Conservation (phyloP, 305 asterid species). For the Petunia hybrid region DNA sequence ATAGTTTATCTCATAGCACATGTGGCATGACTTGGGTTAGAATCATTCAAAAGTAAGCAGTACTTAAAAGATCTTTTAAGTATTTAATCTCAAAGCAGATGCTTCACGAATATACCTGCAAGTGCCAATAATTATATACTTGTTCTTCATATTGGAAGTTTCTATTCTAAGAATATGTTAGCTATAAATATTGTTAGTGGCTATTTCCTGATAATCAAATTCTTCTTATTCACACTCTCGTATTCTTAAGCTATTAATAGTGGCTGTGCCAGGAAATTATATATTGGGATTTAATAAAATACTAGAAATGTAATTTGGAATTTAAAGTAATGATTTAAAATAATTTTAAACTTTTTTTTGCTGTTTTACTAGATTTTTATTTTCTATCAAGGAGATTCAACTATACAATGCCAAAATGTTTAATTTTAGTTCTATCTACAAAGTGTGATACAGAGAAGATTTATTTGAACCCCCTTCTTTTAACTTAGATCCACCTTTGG, state of each 20-base stretch:
- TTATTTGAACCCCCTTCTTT: too few relatives aligned
- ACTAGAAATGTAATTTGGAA: too few relatives aligned
- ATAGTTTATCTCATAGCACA: slow-evolving; percentile 4
- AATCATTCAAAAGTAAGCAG: not conserved
- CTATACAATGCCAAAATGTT: too few relatives aligned
- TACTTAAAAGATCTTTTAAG: not conserved
- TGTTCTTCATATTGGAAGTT: not conserved
- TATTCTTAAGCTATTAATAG: not conserved
- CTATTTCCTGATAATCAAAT: not conserved
- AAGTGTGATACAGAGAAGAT: too few relatives aligned
- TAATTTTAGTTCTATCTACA: too few relatives aligned
- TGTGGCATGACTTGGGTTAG: slow-evolving; percentile 13
- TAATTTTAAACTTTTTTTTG: too few relatives aligned
- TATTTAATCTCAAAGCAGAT: not conserved
- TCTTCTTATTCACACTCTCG: not conserved
- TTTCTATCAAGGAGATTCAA: too few relatives aligned
- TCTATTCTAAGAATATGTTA: not conserved
- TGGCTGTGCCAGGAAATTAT: too few relatives aligned
- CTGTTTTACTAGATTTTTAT: too few relatives aligned
- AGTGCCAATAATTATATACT: not conserved
- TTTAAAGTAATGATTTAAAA: too few relatives aligned
- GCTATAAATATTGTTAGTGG: not conserved
- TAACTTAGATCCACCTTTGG: too few relatives aligned
- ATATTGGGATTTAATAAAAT: too few relatives aligned
- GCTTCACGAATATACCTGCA: not conserved